Conservation (phyloP, 495 filamentous ascomycete species). For the Trichoderma parareesei region DNA sequence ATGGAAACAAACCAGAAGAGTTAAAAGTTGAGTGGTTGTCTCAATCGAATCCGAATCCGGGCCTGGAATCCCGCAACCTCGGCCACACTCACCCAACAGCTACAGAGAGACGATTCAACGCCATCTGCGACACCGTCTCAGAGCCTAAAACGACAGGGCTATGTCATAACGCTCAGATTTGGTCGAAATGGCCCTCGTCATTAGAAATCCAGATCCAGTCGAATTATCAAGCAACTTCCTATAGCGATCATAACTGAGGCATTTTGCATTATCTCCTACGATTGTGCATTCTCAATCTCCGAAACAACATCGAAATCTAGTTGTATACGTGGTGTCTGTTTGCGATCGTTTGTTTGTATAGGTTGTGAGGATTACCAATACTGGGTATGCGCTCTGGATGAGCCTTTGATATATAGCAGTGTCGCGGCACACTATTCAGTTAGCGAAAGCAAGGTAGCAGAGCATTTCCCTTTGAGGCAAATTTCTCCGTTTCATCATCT, state of each 20-base stretch:
- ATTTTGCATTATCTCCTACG: background rate
- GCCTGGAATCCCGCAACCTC: too few relatives aligned
- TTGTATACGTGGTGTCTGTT: background rate
- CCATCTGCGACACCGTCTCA: background rate
- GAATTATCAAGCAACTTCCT: background rate
- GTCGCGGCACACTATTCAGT: too few relatives aligned
- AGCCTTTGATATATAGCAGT: background rate
- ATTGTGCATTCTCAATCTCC: background rate
- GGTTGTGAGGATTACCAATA: background rate
- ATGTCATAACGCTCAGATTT: constrained; percentile 6
- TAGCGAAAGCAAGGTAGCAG: background rate
- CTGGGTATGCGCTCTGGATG: background rate
- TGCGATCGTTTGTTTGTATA: background rate
- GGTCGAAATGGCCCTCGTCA: background rate
- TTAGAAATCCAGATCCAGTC: background rate
- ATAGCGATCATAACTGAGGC: background rate
- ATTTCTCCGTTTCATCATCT: background rate
- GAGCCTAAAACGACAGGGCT: constrained; percentile 8
- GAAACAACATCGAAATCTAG: background rate
- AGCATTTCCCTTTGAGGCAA: background rate
- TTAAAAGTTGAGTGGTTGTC: too few relatives aligned
- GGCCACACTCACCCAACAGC: too few relatives aligned
- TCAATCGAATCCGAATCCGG: too few relatives aligned
- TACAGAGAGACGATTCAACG: too few relatives aligned
- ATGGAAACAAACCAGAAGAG: too few relatives aligned